These are phyloP conservation scores for Dorcoceras hygrometricum DNA, from an alignment of 257 asterid genomes.

Conservation along the genomic window DNA sequence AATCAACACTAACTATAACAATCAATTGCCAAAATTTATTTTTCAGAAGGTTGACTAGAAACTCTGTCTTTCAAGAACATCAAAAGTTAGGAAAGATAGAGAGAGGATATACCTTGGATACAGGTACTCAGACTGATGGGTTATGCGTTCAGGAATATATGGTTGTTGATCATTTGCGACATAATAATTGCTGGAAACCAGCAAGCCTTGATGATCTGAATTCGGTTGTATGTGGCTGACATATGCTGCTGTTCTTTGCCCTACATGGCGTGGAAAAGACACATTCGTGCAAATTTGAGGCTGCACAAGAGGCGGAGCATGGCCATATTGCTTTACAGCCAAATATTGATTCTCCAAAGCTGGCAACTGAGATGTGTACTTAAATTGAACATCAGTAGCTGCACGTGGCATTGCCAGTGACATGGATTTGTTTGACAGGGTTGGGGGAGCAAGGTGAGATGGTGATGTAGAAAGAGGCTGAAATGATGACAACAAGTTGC, in stretches of 20 bases:
- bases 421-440: constrained; percentile 25
- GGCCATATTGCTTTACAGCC: constrained; percentile 29
- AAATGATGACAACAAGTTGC: constrained; percentile 46
- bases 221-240: constrained; percentile 26
- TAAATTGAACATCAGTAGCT: constrained; percentile 28
- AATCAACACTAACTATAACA: background rate
- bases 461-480: constrained; percentile 41
- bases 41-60: background rate
- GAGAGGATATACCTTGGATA: constrained; percentile 39
- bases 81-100: constrained; percentile 3
- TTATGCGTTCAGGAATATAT: constrained; percentile 18
- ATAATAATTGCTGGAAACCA: constrained; percentile 24
- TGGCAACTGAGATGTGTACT: constrained; percentile 23
- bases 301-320: constrained; percentile 21
- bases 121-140: constrained; percentile 29
- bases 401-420: constrained; percentile 28
- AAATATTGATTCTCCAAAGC: constrained; percentile 27
- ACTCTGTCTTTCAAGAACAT: background rate
- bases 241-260: constrained; percentile 32
- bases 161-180: constrained; percentile 28
- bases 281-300: constrained; percentile 22
- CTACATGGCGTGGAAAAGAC: constrained; percentile 32
- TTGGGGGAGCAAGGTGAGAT: constrained; percentile 24
- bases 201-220: constrained; percentile 29
- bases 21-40: background rate